A percentile compares a stretch with the other conserved stretches of the same genome.
These are phyloP conservation scores for Trichoderma pleuroti DNA, from an alignment of 2,329 filamentous ascomycete genomes.

Conservation along the genomic window DNA sequence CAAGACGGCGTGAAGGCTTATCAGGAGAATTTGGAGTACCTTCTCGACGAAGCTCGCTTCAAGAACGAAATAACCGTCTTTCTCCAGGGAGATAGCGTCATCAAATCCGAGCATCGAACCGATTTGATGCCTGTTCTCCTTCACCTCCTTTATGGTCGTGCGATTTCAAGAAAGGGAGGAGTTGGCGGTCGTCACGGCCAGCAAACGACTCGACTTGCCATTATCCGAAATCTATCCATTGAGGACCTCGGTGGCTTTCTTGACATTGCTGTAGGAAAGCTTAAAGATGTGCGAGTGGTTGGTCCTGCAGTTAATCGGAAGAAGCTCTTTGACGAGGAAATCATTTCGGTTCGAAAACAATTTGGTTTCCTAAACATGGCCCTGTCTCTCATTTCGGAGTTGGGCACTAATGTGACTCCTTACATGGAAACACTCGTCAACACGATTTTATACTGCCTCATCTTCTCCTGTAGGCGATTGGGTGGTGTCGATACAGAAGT, in stretches of 20 bases:
- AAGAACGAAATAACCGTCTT: conserved; percentile 92
- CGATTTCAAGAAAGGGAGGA: conserved; percentile 76
- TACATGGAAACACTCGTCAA: conserved; percentile 69
- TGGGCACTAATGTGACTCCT: conserved; percentile 68
- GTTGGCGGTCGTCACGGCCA: conserved; percentile 76
- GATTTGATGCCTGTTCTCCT: conserved; percentile 83
- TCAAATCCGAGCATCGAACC: conserved; percentile 68
- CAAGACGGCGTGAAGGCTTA: conserved; percentile 70
- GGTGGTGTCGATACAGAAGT: conserved; percentile 34
- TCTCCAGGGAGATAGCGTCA: conserved; percentile 69
- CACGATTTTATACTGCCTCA: conserved; percentile 75
- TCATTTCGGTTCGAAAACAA: conserved; percentile 72
- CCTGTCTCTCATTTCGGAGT: conserved; percentile 77
- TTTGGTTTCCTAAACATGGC: conserved; percentile 91
- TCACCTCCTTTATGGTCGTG: conserved; percentile 81
- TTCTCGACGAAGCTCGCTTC: conserved; percentile 87
- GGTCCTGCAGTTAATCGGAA: conserved; percentile 47
- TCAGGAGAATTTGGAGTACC: conserved; percentile 77
- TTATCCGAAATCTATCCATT: conserved; percentile 72
- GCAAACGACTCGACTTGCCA: conserved; percentile 74
- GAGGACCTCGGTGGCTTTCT: conserved; percentile 78
- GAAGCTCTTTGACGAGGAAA: conserved; percentile 53
- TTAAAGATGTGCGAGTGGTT: conserved; percentile 59
- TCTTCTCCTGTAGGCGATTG: conserved; percentile 63
- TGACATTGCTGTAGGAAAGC: conserved; percentile 70